Evolutionary conservation across 805 yeast genomes (phyloP).

Genomic region (Candida pseudoglaebosa): DNA sequence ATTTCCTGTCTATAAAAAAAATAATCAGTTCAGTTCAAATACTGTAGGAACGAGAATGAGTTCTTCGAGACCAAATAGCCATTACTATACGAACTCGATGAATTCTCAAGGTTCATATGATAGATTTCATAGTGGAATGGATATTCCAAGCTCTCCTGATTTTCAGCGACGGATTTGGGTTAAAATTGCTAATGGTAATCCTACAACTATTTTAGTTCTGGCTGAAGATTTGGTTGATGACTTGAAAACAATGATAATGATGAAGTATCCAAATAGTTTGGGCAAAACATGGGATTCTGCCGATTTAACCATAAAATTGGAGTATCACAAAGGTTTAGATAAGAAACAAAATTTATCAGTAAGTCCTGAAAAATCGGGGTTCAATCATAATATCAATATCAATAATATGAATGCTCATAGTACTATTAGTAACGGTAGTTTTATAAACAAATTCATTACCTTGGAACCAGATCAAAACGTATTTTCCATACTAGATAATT

Average conservation of each 20-base stretch:
- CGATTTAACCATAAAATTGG: conserved; percentile 46
- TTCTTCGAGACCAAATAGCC: conserved; percentile 1
- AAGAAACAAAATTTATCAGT: conserved; percentile 4
- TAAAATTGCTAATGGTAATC: conserved; percentile 44
- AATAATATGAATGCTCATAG: neutral
- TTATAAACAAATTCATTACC: conserved; percentile 9
- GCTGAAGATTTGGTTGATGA: conserved; percentile 76
- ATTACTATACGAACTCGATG: conserved; percentile 1
- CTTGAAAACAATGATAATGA: conserved; percentile 59
- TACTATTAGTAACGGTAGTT: conserved; percentile 9
- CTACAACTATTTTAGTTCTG: conserved; percentile 66
- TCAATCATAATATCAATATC: neutral
- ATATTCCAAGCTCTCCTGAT: conserved; percentile 12
- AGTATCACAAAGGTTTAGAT: conserved; percentile 2
- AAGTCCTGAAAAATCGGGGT: neutral
- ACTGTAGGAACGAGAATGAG: too few relatives aligned
- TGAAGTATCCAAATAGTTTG: conserved; percentile 64
- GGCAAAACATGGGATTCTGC: conserved; percentile 66
- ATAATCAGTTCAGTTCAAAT: too few relatives aligned
- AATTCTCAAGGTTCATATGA: neutral
- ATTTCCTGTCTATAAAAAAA: too few relatives aligned
- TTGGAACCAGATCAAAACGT: conserved; percentile 62
- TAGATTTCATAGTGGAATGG: neutral
- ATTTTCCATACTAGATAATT: conserved; percentile 53
- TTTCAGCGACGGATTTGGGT: conserved; percentile 52